Conservation (phyloP, 2,329 filamentous ascomycete genomes). For the Beauveria asiatica region DNA sequence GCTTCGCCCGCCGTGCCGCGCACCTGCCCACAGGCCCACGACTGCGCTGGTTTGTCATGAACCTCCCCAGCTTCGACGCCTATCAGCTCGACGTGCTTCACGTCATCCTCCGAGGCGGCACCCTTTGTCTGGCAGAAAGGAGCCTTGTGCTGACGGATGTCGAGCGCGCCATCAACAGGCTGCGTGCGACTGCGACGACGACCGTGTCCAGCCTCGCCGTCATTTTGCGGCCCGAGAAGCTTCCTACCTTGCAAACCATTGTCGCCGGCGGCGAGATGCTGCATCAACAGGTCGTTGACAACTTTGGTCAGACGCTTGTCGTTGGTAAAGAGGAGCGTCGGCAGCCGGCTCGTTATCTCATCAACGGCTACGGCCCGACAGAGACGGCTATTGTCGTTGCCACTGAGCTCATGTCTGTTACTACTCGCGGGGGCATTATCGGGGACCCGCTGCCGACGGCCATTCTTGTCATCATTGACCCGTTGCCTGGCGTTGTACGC, state of each 20-base stretch:
- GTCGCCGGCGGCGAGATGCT: slow-evolving; percentile 6
- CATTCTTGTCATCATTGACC: not conserved
- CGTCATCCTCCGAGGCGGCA: not conserved
- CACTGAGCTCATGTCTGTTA: not conserved
- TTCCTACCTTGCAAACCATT: not conserved
- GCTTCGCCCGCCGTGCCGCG: not conserved
- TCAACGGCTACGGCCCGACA: slow-evolving; percentile 5
- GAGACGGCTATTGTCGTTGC: not conserved
- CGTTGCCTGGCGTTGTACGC: not conserved
- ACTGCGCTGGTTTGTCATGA: slow-evolving; percentile 7
- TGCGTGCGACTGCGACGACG: slow-evolving; percentile 1
- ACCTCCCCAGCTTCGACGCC: slow-evolving; percentile 2
- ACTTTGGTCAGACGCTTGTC: not conserved
- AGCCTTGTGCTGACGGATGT: slow-evolving; percentile 3
- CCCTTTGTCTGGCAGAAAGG: slow-evolving; percentile 2
- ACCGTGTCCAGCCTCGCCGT: slow-evolving; percentile 7
- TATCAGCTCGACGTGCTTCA: slow-evolving; percentile 1
- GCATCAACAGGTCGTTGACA: not conserved
- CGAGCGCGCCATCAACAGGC: not conserved
- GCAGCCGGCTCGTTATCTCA: not conserved
- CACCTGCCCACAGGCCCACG: not conserved
- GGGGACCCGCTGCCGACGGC: not conserved
- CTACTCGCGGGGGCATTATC: not conserved
- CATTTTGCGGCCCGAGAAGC: not conserved
- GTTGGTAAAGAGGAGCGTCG: not conserved